phyloP scores from a whole-genome alignment of 83 land plant species.

The Picea abies region DNA sequence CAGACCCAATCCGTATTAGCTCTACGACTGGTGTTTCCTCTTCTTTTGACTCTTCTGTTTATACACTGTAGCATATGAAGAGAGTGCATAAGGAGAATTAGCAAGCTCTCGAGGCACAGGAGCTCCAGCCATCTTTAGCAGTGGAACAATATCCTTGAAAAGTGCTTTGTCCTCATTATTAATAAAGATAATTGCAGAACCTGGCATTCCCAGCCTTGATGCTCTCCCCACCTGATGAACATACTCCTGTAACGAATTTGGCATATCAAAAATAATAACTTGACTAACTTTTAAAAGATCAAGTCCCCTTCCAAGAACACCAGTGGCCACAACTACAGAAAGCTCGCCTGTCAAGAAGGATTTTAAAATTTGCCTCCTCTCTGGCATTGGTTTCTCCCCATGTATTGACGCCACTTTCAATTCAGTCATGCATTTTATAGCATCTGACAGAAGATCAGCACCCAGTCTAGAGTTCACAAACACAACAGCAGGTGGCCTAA shows the following conservation, averaged over 20 bases:
- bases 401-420: conserved; percentile 72
- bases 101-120: conserved; percentile 72
- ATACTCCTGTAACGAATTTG: conserved; percentile 82
- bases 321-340: conserved; percentile 83
- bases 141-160: conserved; percentile 59
- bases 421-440: conserved; percentile 65
- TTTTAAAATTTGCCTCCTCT: conserved; percentile 72
- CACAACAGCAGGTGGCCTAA: conserved; percentile 81
- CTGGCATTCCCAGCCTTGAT: conserved; percentile 83
- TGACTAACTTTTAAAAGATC: conserved; percentile 77
- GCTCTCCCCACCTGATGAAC: conserved; percentile 93
- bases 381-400: conserved; percentile 90
- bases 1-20: too few species aligned
- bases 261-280: conserved; percentile 92
- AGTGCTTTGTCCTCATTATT: conserved; percentile 76
- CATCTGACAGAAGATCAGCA: conserved; percentile 81
- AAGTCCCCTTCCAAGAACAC: conserved; percentile 83
- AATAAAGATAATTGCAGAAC: conserved; percentile 76
- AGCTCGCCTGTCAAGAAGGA: conserved; percentile 74
- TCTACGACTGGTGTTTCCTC: conserved; percentile 7
- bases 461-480: conserved; percentile 88
- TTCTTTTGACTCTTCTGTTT: conserved; percentile 29
- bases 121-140: conserved; percentile 61
- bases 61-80: conserved; percentile 40
- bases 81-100: conserved; percentile 52